Conservation (phyloP, 2,329 filamentous ascomycete genomes). For the Aureobasidium zeae region DNA sequence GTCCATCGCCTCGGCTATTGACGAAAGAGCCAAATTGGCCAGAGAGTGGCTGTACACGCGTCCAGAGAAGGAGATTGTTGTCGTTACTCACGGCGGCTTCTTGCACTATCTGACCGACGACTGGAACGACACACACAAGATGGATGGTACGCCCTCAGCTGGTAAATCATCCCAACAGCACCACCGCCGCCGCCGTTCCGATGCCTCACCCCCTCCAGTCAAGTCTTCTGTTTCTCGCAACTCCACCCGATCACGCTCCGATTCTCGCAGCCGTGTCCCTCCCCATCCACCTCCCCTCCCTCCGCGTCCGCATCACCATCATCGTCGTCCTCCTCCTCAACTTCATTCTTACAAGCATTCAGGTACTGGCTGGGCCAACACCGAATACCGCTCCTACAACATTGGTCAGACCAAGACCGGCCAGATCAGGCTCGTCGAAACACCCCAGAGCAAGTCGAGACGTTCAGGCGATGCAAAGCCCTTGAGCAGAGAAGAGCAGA, state of each 20-base stretch:
- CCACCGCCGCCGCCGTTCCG: conserved; percentile 13
- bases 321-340: not conserved
- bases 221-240: not conserved
- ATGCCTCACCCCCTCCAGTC: not conserved
- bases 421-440: conserved; percentile 40
- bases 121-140: conserved; percentile 52
- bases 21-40: conserved; percentile 51
- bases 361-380: conserved; percentile 68
- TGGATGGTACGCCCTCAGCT: conserved; percentile 28
- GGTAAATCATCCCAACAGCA: conserved; percentile 11
- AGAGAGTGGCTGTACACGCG: conserved; percentile 47
- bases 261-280: not conserved
- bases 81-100: conserved; percentile 76
- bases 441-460: conserved; percentile 23
- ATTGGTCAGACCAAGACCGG: not conserved
- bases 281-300: not conserved
- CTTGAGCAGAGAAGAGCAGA: conserved; percentile 27
- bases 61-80: conserved; percentile 57
- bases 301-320: not conserved
- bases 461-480: conserved; percentile 25
- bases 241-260: not conserved
- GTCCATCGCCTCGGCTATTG: conserved; percentile 44
- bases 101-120: conserved; percentile 80
- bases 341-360: conserved; percentile 9
- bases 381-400: conserved; percentile 58